Conservation (phyloP, 192 early-diverging fungal genomes). For the Entomortierella beljakovae region DNA sequence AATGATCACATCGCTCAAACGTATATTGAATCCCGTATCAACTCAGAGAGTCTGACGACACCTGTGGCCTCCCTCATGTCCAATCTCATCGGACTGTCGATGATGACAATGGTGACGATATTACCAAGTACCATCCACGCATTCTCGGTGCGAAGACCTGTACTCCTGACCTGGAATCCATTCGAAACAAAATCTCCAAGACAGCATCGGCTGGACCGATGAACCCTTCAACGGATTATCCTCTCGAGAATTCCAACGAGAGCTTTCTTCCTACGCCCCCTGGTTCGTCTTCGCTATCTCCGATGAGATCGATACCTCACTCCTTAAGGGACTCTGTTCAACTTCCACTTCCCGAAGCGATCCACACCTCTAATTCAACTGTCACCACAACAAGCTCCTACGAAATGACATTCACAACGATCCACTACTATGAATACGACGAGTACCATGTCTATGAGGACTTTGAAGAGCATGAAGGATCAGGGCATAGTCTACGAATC, state of each 20-base stretch:
- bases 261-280: constrained; percentile 38
- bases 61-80: neutral
- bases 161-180: neutral
- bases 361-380: neutral
- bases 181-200: neutral
- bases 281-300: constrained; percentile 29
- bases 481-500: constrained; percentile 34
- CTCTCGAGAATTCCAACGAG: constrained; percentile 2
- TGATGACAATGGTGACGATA: neutral
- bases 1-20: constrained; percentile 23
- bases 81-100: neutral
- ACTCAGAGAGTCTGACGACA: constrained; percentile 14
- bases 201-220: neutral
- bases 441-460: constrained; percentile 31
- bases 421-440: constrained; percentile 21
- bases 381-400: neutral
- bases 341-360: no score
- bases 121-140: neutral
- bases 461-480: constrained; percentile 41
- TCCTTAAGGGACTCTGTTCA: no score
- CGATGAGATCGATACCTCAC: constrained; percentile 11
- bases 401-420: neutral
- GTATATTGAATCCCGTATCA: neutral
- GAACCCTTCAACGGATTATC: neutral
- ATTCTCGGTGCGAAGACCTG: neutral